These are phyloP conservation scores for Curvularia hawaiiensis DNA, from an alignment of 2,329 filamentous ascomycete genomes.

Conservation along the genomic window DNA sequence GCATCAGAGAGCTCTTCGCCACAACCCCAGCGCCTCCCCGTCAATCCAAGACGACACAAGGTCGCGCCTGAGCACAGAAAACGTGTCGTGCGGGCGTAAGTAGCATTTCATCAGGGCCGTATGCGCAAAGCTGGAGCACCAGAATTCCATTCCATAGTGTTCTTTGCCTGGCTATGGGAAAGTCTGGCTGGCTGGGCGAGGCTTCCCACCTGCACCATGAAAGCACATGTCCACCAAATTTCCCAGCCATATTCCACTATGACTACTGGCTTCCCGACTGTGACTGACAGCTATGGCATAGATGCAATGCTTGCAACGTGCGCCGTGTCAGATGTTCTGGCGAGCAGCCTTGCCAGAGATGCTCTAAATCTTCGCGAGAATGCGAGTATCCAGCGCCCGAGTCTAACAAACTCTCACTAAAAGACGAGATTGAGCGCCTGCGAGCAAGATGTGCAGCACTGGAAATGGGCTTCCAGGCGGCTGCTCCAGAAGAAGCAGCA, in stretches of 20 bases:
- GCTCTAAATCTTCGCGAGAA: slow-evolving; percentile 21
- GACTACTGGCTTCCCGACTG: not conserved
- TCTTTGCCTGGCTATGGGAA: not conserved
- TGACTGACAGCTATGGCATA: slow-evolving; percentile 16
- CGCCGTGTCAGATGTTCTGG: slow-evolving; percentile 35
- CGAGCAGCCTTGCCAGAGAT: slow-evolving; percentile 34
- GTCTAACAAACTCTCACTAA: slow-evolving; percentile 24
- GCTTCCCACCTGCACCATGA: not conserved
- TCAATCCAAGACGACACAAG: slow-evolving; percentile 33
- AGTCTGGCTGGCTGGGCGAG: slow-evolving; percentile 3
- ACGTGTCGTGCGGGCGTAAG: slow-evolving; percentile 32
- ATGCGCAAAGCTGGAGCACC: not conserved
- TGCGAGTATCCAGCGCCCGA: slow-evolving; percentile 34
- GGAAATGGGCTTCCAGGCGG: slow-evolving; percentile 23
- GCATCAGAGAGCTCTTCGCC: slow-evolving; percentile 17
- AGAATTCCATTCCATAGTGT: not conserved
- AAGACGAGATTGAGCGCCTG: slow-evolving; percentile 30
- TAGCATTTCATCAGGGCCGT: slow-evolving; percentile 1
- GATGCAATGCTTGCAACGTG: slow-evolving; percentile 37
- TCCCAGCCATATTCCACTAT: not conserved
- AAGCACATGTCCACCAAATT: not conserved
- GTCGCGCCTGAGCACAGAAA: slow-evolving; percentile 30
- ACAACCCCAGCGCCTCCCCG: slow-evolving; percentile 25
- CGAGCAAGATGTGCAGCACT: slow-evolving; percentile 28
- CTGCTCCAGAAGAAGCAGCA: slow-evolving; percentile 23